These are phyloP conservation scores for Quercus ilex DNA, from an alignment of 306 rosid genomes.

Conservation along the genomic window DNA sequence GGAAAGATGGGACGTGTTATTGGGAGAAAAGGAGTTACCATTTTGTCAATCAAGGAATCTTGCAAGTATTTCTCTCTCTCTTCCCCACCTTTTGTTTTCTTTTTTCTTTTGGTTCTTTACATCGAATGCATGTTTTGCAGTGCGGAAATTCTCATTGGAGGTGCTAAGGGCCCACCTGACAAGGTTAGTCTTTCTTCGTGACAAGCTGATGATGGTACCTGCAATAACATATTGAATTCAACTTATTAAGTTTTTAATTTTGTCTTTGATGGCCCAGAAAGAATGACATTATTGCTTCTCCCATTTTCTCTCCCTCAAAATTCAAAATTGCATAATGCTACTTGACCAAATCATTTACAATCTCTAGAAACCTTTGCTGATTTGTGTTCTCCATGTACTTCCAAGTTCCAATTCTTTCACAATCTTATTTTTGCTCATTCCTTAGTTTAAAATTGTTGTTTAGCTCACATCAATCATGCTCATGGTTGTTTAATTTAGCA, in stretches of 20 bases:
- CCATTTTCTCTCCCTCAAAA: background rate
- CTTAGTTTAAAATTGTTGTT: background rate
- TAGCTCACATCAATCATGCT: no score
- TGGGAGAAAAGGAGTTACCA: conserved; percentile 78
- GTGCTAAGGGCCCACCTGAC: conserved; percentile 86
- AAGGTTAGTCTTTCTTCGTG: conserved; percentile 57
- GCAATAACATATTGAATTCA: background rate
- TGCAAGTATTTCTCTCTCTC: conserved; percentile 59
- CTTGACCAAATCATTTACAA: background rate
- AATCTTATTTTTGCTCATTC: no score
- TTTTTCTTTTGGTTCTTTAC: conserved; percentile 10
- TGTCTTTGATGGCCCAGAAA: background rate
- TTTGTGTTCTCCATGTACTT: no score
- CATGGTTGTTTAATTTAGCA: no score
- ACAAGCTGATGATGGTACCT: background rate
- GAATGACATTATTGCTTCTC: background rate
- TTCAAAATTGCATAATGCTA: background rate
- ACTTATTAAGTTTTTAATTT: background rate
- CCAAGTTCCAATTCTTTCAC: no score
- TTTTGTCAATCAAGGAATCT: conserved; percentile 73
- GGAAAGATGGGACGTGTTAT: conserved; percentile 94
- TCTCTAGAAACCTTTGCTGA: no score
- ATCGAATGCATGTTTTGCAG: conserved; percentile 40
- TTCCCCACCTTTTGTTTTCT: conserved; percentile 5
- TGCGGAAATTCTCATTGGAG: conserved; percentile 88